Conservation (phyloP, 2,329 filamentous ascomycete genomes). For the Nigrograna mackinnonii region DNA sequence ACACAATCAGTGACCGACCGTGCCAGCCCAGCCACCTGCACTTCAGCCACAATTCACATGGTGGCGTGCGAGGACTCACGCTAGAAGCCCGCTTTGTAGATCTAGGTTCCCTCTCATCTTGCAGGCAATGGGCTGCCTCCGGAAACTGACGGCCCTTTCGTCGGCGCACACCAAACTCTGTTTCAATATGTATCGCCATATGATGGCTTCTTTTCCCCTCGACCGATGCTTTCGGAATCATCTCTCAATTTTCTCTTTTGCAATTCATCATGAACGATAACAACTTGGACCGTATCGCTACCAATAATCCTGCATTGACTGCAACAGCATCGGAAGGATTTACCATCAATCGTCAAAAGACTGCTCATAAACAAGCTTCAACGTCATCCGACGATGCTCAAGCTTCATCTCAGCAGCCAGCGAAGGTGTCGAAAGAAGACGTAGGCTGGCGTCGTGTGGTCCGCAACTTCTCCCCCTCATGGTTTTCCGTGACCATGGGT, state of each 20-base stretch:
- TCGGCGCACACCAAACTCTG: too few species aligned
- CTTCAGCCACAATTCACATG: too few species aligned
- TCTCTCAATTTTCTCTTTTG: background rate
- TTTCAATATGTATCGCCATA: too few species aligned
- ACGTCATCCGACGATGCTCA: background rate
- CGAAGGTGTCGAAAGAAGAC: constrained; percentile 28
- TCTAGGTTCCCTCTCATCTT: too few species aligned
- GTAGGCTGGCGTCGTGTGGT: constrained; percentile 41
- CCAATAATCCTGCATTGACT: constrained; percentile 29
- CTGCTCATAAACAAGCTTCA: background rate
- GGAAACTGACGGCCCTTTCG: too few species aligned
- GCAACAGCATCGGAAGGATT: constrained; percentile 20
- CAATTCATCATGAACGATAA: constrained; percentile 27
- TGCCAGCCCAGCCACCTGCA: too few species aligned
- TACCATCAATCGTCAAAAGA: constrained; percentile 9
- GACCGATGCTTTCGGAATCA: too few species aligned
- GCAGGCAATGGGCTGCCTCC: too few species aligned
- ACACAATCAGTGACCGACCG: too few species aligned
- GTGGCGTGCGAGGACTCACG: too few species aligned
- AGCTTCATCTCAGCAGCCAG: constrained; percentile 1
- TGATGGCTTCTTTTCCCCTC: too few species aligned
- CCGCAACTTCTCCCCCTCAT: constrained; percentile 41
- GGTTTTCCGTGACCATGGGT: constrained; percentile 56
- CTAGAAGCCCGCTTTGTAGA: too few species aligned
- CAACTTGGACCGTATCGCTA: constrained; percentile 26